Evolutionary conservation across 257 asterid genomes (phyloP), one percentile per base, ranked within the genome.

Genomic region (Coffea canephora): DNA sequence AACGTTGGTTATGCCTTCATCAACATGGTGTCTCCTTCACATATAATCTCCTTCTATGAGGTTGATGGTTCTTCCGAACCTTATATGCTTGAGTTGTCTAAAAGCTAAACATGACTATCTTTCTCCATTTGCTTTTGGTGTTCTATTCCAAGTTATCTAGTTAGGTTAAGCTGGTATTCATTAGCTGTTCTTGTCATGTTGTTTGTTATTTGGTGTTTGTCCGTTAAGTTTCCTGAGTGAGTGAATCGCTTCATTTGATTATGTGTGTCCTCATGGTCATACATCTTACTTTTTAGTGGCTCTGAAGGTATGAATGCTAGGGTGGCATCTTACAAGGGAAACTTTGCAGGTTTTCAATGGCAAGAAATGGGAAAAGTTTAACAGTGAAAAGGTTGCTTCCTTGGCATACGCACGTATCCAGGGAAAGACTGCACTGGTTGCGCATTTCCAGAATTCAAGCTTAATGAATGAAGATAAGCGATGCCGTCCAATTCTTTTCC

Each of bases 1-100:
- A 95, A 95, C 7, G 99, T 95, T 31, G 99, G 99, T 70, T 95
- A 95, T 73, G 98, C 99, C 76, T 95, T 95, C 89, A 95, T 95
- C 79, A 95, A 95, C 62, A 95, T 95, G 99, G 91, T 89, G 79
- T 91, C 97, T 79, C 97, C 99, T 66, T 88, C 88, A 7, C 94
- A 87, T 81, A 92, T 95, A 43, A 74, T 89, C 82, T 86, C 98
- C 83, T 93, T 95, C 86, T 87, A 83, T n/a, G 91, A 94, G 99
- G 99, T 93, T 76, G 34, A 85, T 82, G 64, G 77, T 83, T 82
- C 74, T 41, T 46, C 75, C 72, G 64, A 15, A n/a, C 59, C 41
- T 69, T 34, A 57, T 57, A 21, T 65, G 27, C 45, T 68, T 73
- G 70, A 25, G 48, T 36, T 78, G 25, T 77, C 68, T 31, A 68